These are phyloP conservation scores for Loxodes magnus DNA, from an alignment of 73 alveolate genomes.

Conservation along the genomic window DNA sequence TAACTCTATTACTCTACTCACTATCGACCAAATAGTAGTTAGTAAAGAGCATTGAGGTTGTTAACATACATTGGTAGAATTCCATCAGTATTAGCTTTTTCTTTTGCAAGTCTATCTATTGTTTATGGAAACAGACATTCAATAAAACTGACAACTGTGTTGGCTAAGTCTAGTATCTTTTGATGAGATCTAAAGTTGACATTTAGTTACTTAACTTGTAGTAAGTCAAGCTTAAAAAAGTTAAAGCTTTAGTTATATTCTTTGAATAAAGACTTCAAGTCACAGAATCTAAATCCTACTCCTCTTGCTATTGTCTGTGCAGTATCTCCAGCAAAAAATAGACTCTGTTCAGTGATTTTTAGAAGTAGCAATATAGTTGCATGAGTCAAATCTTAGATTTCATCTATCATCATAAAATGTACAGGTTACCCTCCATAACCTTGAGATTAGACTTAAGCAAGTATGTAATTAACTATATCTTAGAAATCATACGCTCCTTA, in stretches of 20 bases:
- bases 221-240: not conserved
- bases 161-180: slow-evolving; percentile 49
- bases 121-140: slow-evolving; percentile 57
- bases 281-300: slow-evolving; percentile 57
- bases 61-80: slow-evolving; percentile 29
- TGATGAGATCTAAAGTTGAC: slow-evolving; percentile 62
- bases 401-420: slow-evolving; percentile 61
- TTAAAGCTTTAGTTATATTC: not conserved
- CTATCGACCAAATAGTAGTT: too few species aligned
- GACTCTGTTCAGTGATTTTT: slow-evolving; percentile 18
- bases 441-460: slow-evolving; percentile 5
- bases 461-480: slow-evolving; percentile 55
- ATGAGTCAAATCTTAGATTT: slow-evolving; percentile 63
- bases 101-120: slow-evolving; percentile 55
- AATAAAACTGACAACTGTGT: slow-evolving; percentile 44
- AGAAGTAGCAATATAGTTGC: slow-evolving; percentile 26
- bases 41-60: too few species aligned
- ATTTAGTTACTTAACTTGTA: slow-evolving; percentile 18
- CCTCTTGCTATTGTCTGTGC: slow-evolving; percentile 82
- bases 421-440: slow-evolving; percentile 13
- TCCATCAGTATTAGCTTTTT: slow-evolving; percentile 45
- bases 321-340: slow-evolving; percentile 67
- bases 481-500: slow-evolving; percentile 48
- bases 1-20: slow-evolving; percentile 10
- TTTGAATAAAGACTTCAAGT: slow-evolving; percentile 34